Percentiles rank a stretch among this genome's conserved stretches.
These are phyloP conservation scores for Stellera chamaejasme DNA, from an alignment of 345 rosid genomes.

Conservation along the genomic window DNA sequence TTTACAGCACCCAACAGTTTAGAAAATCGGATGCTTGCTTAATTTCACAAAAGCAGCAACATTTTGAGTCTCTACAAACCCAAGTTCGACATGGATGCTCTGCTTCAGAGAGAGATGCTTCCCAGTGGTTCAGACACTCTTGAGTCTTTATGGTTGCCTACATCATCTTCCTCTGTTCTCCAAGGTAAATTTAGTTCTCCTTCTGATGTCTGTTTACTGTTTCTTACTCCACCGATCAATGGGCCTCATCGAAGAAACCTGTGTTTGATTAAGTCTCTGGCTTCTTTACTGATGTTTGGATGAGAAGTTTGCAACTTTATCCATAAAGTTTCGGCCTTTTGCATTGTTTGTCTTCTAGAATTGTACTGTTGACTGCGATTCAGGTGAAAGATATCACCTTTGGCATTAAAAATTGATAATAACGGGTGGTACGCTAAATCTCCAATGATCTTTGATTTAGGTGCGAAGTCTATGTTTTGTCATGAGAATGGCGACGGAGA, in stretches of 20 bases:
- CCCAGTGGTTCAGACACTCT: conserved; percentile 23
- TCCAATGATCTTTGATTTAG: conserved; percentile 11
- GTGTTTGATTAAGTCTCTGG: not conserved
- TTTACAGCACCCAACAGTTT: no score
- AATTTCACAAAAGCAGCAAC: no score
- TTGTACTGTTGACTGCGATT: no score
- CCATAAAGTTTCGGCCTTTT: no score
- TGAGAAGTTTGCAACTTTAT: not conserved
- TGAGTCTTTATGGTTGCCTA: conserved; percentile 34
- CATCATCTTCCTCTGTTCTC: conserved; percentile 20
- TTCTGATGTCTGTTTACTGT: not conserved
- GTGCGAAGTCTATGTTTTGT: conserved; percentile 20
- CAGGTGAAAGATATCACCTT: no score
- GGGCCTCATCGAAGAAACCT: not conserved
- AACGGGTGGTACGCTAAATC: not conserved
- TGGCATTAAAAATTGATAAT: not conserved
- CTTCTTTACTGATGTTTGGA: not conserved
- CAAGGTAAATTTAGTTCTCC: conserved; percentile 21
- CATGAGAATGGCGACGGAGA: conserved; percentile 20
- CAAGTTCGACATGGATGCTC: conserved; percentile 9
- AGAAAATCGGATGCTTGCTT: no score
- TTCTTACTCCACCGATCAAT: not conserved
- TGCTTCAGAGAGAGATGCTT: conserved; percentile 22
- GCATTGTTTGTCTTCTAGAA: no score
- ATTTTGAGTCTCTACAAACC: no score